A percentile compares a stretch with the other conserved stretches of the same genome.
phyloP scores from a whole-genome alignment of 345 rosid genomes.

The Cardamine resedifolia region DNA sequence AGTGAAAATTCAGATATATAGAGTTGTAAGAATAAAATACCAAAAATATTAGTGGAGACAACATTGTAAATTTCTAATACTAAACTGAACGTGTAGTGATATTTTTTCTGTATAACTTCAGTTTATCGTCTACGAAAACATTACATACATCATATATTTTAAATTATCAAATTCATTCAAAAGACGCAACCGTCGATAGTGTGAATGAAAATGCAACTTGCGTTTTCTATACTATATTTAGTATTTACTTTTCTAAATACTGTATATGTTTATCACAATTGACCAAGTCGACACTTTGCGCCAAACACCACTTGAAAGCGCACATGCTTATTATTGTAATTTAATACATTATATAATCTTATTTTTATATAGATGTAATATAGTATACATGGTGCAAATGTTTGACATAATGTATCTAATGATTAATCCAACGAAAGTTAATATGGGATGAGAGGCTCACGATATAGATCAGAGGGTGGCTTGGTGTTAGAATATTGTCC shows the following conservation, averaged over 20 bases:
- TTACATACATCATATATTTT: neutral
- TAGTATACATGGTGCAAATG: constrained; percentile 10
- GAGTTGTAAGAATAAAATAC: neutral
- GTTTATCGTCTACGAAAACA: neutral
- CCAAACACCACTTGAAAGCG: constrained; percentile 29
- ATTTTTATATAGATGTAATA: neutral
- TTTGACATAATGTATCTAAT: constrained; percentile 22
- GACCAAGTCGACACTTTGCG: constrained; percentile 19
- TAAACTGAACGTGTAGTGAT: neutral
- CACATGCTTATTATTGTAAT: constrained; percentile 13
- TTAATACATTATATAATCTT: neutral
- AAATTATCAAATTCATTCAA: neutral
- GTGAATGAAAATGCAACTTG: constrained; percentile 29
- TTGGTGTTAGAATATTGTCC: constrained; percentile 16
- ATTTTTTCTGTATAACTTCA: neutral
- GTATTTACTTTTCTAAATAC: constrained; percentile 7
- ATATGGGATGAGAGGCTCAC: constrained; percentile 29
- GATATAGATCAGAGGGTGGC: neutral
- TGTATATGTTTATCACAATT: neutral
- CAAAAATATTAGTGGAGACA: neutral
- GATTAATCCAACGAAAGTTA: constrained; percentile 15
- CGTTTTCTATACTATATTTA: neutral
- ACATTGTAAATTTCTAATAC: neutral
- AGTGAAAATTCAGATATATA: neutral
- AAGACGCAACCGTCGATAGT: neutral